Conservation (phyloP, 2,329 filamentous ascomycete genomes). For the Pyrenochaeta sp. region DNA sequence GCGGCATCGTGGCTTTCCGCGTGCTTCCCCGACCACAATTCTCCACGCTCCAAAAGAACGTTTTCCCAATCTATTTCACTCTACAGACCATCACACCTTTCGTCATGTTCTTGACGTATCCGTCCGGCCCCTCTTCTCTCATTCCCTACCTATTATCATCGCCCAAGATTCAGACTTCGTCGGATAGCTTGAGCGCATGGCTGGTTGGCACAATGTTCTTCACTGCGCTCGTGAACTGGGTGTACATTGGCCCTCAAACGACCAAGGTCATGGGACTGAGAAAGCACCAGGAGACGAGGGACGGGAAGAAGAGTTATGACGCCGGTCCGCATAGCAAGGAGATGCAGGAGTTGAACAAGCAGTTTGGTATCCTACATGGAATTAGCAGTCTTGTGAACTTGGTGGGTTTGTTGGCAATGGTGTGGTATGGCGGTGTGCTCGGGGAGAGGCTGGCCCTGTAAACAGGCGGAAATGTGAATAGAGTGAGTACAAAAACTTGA, state of each 20-base stretch:
- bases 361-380: slow-evolving; percentile 80
- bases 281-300: slow-evolving; percentile 83
- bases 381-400: slow-evolving; percentile 82
- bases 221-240: slow-evolving; percentile 74
- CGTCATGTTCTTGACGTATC: slow-evolving; percentile 80
- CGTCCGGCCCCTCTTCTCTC: slow-evolving; percentile 45
- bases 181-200: slow-evolving; percentile 41
- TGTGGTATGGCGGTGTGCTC: slow-evolving; percentile 81
- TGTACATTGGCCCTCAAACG: slow-evolving; percentile 77
- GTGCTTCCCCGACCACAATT: slow-evolving; percentile 82
- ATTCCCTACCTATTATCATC: slow-evolving; percentile 11
- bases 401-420: slow-evolving; percentile 69
- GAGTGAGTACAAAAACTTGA: not conserved
- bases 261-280: slow-evolving; percentile 76
- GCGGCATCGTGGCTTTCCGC: slow-evolving; percentile 77
- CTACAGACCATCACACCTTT: slow-evolving; percentile 80
- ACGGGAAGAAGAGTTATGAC: slow-evolving; percentile 88
- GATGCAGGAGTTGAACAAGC: slow-evolving; percentile 67
- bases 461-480: not conserved
- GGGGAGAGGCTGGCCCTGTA: slow-evolving; percentile 46
- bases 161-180: slow-evolving; percentile 6
- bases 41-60: slow-evolving; percentile 73
- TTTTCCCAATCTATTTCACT: slow-evolving; percentile 89
- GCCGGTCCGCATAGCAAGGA: slow-evolving; percentile 79
- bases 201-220: slow-evolving; percentile 75